A percentile compares a stretch with the other conserved stretches of the same genome.
Conservation (phyloP, 73 alveolate genomes). For the Tetrahymena borealis region DNA sequence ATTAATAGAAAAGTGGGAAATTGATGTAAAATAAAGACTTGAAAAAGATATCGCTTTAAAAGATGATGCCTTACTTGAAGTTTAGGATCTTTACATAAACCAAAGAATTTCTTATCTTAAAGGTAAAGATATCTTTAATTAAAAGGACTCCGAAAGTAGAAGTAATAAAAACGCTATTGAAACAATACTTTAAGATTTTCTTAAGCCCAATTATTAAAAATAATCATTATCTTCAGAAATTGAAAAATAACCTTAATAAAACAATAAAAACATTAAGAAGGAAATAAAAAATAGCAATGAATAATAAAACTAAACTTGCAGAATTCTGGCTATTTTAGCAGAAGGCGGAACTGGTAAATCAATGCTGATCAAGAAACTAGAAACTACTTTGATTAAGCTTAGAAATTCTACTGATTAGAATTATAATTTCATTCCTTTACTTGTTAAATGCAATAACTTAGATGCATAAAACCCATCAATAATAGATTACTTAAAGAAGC, state of each 20-base stretch:
- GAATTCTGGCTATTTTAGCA: neutral
- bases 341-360: neutral
- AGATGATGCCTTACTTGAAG: neutral
- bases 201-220: neutral
- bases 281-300: too few relatives aligned
- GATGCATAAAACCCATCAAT: neutral
- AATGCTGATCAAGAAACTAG: neutral
- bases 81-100: neutral
- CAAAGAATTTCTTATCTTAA: neutral
- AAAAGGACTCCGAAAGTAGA: neutral
- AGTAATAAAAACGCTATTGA: neutral
- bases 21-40: neutral
- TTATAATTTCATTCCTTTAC: neutral
- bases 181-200: neutral
- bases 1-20: neutral
- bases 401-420: neutral
- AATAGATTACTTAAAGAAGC: neutral
- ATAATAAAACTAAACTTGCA: too few relatives aligned
- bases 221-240: neutral
- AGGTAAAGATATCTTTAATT: neutral
- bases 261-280: too few relatives aligned
- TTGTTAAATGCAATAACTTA: neutral
- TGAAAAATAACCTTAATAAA: neutral
- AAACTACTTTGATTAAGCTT: neutral
- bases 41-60: neutral